Evolutionary conservation across 2,329 filamentous ascomycete genomes (phyloP).

Genomic region (Lecanicillium sp.): DNA sequence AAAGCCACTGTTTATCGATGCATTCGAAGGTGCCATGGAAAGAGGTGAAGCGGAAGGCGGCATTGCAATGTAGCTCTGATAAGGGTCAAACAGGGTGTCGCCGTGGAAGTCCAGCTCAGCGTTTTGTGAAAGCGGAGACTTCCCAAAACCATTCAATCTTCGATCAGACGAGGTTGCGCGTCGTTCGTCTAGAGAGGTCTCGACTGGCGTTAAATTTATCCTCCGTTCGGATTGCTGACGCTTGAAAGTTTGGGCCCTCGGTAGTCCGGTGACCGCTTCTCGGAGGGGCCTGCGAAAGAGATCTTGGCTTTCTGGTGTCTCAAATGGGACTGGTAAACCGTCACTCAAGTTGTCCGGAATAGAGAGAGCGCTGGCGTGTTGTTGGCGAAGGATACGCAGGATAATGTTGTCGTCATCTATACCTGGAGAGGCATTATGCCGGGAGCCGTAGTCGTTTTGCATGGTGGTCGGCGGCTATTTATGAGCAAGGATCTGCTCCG

Average conservation of each 20-base stretch:
- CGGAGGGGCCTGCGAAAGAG: slow-evolving; percentile 17
- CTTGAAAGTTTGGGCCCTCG: slow-evolving; percentile 70
- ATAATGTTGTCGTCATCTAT: too few species aligned
- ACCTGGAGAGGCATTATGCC: too few species aligned
- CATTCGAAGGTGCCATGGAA: not conserved
- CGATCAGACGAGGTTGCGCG: slow-evolving; percentile 62
- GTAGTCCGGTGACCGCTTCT: slow-evolving; percentile 67
- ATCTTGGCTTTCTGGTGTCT: not conserved
- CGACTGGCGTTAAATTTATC: slow-evolving; percentile 59
- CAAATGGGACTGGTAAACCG: not conserved
- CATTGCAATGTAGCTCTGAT: not conserved
- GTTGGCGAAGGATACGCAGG: too few species aligned
- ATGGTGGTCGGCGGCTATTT: too few species aligned
- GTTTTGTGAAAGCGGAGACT: slow-evolving; percentile 15
- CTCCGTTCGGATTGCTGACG: slow-evolving; percentile 75
- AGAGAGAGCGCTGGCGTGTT: too few species aligned
- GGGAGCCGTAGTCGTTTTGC: too few species aligned
- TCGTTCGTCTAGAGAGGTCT: slow-evolving; percentile 56
- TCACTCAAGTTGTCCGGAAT: too few species aligned
- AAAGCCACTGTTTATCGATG: not conserved
- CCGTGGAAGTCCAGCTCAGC: not conserved
- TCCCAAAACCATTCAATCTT: slow-evolving; percentile 28
- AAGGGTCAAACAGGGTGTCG: not conserved
- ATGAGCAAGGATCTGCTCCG: too few species aligned
- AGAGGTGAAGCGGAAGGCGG: not conserved